Conservation (phyloP, 768 basidiomycete species). For the Arthromyces matolae region DNA sequence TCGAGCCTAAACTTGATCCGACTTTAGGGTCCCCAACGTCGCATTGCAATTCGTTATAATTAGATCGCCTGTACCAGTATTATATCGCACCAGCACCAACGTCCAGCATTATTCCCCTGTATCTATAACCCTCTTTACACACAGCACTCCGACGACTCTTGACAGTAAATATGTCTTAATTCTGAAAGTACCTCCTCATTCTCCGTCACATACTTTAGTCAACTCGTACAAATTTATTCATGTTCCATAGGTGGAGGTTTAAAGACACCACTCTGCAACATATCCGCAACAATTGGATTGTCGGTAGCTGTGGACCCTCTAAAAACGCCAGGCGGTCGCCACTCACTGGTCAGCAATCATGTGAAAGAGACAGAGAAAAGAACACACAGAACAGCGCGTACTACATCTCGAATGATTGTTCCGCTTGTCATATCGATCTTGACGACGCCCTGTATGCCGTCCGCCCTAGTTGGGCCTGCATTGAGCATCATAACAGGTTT, state of each 20-base stretch:
- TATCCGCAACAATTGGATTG: slow-evolving; percentile 44
- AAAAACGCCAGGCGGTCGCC: no score
- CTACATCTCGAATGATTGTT: slow-evolving; percentile 65
- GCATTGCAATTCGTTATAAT: no score
- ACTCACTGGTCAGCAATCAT: slow-evolving; percentile 3
- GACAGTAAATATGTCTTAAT: no score
- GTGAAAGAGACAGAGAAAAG: slow-evolving; percentile 1
- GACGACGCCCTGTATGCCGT: slow-evolving; percentile 60
- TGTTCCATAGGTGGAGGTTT: slow-evolving; percentile 43
- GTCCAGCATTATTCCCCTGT: no score
- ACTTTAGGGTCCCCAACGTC: no score
- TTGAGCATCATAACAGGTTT: slow-evolving; percentile 85
- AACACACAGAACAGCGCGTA: slow-evolving; percentile 56
- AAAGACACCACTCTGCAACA: slow-evolving; percentile 59
- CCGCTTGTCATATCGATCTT: slow-evolving; percentile 80
- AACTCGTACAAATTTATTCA: slow-evolving; percentile 6
- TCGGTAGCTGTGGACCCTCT: slow-evolving; percentile 44
- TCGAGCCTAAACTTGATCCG: no score
- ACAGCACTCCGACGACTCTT: no score
- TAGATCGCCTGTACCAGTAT: no score
- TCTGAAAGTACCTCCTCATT: no score
- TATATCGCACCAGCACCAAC: no score
- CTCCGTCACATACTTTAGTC: no score
- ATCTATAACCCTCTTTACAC: no score
- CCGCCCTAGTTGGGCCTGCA: slow-evolving; percentile 85